Evolutionary conservation across 306 rosid genomes (phyloP), one percentile per base, ranked within the genome.

Genomic region (Sindora glabra): DNA sequence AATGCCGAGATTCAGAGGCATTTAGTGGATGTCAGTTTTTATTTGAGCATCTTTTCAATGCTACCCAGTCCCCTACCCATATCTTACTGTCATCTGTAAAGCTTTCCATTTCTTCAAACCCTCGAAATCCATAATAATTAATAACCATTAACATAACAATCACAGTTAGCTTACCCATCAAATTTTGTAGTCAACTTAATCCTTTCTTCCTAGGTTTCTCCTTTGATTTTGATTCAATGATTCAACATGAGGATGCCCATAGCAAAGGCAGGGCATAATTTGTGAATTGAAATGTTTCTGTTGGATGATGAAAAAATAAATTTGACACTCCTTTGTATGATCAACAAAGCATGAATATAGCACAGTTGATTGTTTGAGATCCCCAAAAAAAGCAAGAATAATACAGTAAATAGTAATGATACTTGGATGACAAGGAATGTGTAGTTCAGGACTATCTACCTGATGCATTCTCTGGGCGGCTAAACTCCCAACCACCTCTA

Each of bases 401-500:
- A 37, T n/a, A n/a, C n/a, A n/a, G n/a, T n/a, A 26, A 14, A 8
- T 19, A 50, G 14, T 21, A 14, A 45, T 55, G 46, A 40, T 15
- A 36, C 25, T 9, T 50, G 34, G 23, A 45, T 5, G 21, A 23
- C 49, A 40, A 9, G 40, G 29, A 37, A 54, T 15, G 8, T 13
- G 22, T n/a, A 9, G 24, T 38, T 27, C 13, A 38, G 45, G 54
- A 33, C 9, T 62, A 54, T 70, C 18, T 27, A 81, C 91, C 91
- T 60, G 83, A 78, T 5, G 94, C 90, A 5, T 68, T 82, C 22
- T 94, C 99, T 40, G 87, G 76, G 56, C 81, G 87, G 66, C 89
- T 77, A 55, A 94, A 89, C 71, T 94, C 94, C 99, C 99, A 94
- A 67, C 97, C 99, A 66, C 82, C 89, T 82, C 95, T 82, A 39